Conservation (phyloP, 108 stramenopile genomes). For the Poteriospumella lacustris region DNA sequence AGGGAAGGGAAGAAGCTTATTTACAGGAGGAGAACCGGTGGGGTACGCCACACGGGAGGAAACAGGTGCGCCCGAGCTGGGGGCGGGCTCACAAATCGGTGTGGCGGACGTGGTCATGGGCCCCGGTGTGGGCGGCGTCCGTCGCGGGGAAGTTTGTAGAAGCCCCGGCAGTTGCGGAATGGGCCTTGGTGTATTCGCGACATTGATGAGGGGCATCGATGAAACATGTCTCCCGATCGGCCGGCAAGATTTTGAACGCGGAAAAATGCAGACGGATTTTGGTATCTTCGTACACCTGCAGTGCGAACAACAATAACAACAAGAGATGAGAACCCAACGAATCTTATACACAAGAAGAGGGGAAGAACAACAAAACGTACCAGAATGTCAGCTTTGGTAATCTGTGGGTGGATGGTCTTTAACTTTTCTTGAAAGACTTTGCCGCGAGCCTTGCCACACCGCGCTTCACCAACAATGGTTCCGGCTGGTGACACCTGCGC, state of each 20-base stretch:
- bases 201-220: constrained; percentile 42
- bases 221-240: constrained; percentile 40
- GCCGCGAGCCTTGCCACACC: neutral
- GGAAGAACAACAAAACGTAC: neutral
- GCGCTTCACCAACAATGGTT: constrained; percentile 41
- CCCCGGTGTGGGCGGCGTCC: neutral
- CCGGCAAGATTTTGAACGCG: constrained; percentile 45
- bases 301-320: neutral
- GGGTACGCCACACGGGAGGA: no score
- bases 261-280: constrained; percentile 56
- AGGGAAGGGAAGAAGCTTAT: no score
- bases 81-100: neutral
- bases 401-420: neutral
- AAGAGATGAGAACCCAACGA: neutral
- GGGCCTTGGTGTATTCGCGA: neutral
- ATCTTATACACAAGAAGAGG: neutral
- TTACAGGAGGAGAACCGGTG: no score
- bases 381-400: neutral
- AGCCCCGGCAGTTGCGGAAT: neutral
- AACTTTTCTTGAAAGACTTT: neutral
- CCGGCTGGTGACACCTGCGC: constrained; percentile 17
- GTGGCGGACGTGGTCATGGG: neutral
- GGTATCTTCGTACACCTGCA: constrained; percentile 42
- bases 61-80: no score
- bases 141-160: neutral